Percentiles rank a stretch among this genome's conserved stretches.
These are phyloP conservation scores for Pyrenophora teres DNA, from an alignment of 2,329 filamentous ascomycete species.

Conservation along the genomic window DNA sequence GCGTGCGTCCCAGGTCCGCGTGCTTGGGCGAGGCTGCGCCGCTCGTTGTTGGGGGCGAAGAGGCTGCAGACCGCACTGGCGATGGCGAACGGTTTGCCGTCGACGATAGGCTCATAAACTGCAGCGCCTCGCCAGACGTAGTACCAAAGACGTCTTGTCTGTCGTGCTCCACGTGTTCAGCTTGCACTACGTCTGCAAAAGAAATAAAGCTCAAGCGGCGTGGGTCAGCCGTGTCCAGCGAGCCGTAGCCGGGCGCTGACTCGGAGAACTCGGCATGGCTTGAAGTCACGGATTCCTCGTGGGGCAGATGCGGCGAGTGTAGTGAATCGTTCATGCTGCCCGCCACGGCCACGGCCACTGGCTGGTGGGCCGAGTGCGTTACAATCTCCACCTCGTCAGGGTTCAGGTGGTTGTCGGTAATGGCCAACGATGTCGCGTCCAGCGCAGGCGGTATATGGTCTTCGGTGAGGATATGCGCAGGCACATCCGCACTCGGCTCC, in stretches of 20 bases:
- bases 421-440: slow-evolving; percentile 87
- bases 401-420: slow-evolving; percentile 83
- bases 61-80: slow-evolving; percentile 77
- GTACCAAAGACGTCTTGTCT: slow-evolving; percentile 46
- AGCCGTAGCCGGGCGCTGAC: slow-evolving; percentile 72
- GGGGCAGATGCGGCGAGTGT: slow-evolving; percentile 40
- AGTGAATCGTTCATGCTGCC: slow-evolving; percentile 42
- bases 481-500: slow-evolving; percentile 82
- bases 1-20: slow-evolving; percentile 68
- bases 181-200: slow-evolving; percentile 92
- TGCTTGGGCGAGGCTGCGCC: slow-evolving; percentile 74
- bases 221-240: slow-evolving; percentile 76
- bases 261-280: slow-evolving; percentile 36
- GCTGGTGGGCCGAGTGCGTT: slow-evolving; percentile 82
- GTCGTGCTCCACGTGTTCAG: slow-evolving; percentile 72
- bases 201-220: slow-evolving; percentile 92
- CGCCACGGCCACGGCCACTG: slow-evolving; percentile 69
- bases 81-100: slow-evolving; percentile 72
- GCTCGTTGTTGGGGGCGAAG: slow-evolving; percentile 77
- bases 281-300: slow-evolving; percentile 35
- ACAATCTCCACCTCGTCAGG: slow-evolving; percentile 92
- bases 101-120: slow-evolving; percentile 70
- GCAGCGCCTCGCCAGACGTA: slow-evolving; percentile 63
- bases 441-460: slow-evolving; percentile 91
- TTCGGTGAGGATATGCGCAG: slow-evolving; percentile 90